Base-by-base conservation (phyloP, 345 rosid genomes). In the Xanthoceras sorbifolium region DNA sequence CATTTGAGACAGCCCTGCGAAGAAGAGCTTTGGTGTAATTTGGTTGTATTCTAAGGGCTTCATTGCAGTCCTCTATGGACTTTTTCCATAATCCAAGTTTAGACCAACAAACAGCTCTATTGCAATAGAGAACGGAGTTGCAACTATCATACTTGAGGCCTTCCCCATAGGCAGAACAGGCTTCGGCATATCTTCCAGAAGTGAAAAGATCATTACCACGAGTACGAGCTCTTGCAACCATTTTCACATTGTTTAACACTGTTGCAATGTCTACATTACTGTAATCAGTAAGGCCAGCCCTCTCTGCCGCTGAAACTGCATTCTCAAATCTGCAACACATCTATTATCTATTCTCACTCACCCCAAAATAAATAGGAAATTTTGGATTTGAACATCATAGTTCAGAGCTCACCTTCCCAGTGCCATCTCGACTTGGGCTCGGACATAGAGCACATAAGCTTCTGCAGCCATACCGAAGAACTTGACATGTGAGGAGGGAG, bases 31-130 rank as follows among this genome's bases (percentile, higher is more conserved):
- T 94, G 28, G 79, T 83, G 79, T 94, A 94, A 77, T 79, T 88
- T 2, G 97, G 93, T 20, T 90, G 97, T 78, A 92, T 83, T 69
- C 75, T 80, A 40, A 96, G 82, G 0, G 99, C 97, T 71, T 89
- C 91, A 79, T 89, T 92, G 88, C 97, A 96, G 61, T 94, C 98
- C 75, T 90, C 97, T 50, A 94, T 77, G 75, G 98, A 94, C 76
- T 87, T 87, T 75, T 91, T 97, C 98, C 95, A 96, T 57, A 78
- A 64, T 75, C 97, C 97, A 3, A 92, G 97, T 80, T 96, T 96
- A 76, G 87, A 91, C 99, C 99, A 96, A 83, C 99, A 96, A 31
- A 93, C 93, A 28, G 99, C 98, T 89, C 98, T 87, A 74, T 96
- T 96, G 82, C 98, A 96, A 61, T 89, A 93, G n/a, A 96, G 88